These are phyloP conservation scores for Favolaschia claudopus DNA, from an alignment of 768 basidiomycete genomes.

Conservation along the genomic window DNA sequence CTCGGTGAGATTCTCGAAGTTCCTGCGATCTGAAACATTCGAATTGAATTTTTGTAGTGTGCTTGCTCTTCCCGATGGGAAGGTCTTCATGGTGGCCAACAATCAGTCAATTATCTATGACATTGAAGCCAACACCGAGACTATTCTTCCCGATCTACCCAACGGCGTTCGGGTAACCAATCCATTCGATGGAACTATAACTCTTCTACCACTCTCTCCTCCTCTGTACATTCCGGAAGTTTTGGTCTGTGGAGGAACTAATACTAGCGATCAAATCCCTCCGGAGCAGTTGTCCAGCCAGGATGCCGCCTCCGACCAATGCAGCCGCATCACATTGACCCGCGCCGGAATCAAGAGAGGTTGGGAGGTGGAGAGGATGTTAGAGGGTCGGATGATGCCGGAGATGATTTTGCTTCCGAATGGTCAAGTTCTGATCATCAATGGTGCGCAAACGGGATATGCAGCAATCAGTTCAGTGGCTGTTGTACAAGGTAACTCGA, in stretches of 20 bases:
- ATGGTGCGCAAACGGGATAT: slow-evolving; percentile 52
- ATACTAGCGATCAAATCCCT: slow-evolving; percentile 32
- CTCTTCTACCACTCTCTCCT: slow-evolving; percentile 22
- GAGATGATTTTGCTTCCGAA: slow-evolving; percentile 50
- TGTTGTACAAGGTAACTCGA: slow-evolving; percentile 45
- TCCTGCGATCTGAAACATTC: background rate
- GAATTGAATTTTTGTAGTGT: background rate
- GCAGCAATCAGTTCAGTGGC: slow-evolving; percentile 30
- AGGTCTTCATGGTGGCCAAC: slow-evolving; percentile 22
- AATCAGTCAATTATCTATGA: slow-evolving; percentile 28
- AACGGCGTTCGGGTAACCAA: slow-evolving; percentile 16
- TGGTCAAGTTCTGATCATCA: slow-evolving; percentile 49
- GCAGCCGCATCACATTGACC: slow-evolving; percentile 48
- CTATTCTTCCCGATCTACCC: slow-evolving; percentile 19
- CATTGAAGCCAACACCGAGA: slow-evolving; percentile 19
- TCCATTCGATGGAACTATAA: slow-evolving; percentile 21
- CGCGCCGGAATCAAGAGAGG: slow-evolving; percentile 36
- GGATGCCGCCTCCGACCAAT: slow-evolving; percentile 47
- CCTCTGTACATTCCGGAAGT: slow-evolving; percentile 22
- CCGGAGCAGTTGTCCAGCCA: slow-evolving; percentile 58
- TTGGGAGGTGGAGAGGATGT: slow-evolving; percentile 54
- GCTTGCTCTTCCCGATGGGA: slow-evolving; percentile 22
- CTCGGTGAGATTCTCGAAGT: slow-evolving; percentile 34
- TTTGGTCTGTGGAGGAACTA: slow-evolving; percentile 27
- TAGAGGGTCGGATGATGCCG: slow-evolving; percentile 60